Evolutionary conservation across 2,329 filamentous ascomycete species (phyloP).

Genomic region (Samsoniella hepiali): DNA sequence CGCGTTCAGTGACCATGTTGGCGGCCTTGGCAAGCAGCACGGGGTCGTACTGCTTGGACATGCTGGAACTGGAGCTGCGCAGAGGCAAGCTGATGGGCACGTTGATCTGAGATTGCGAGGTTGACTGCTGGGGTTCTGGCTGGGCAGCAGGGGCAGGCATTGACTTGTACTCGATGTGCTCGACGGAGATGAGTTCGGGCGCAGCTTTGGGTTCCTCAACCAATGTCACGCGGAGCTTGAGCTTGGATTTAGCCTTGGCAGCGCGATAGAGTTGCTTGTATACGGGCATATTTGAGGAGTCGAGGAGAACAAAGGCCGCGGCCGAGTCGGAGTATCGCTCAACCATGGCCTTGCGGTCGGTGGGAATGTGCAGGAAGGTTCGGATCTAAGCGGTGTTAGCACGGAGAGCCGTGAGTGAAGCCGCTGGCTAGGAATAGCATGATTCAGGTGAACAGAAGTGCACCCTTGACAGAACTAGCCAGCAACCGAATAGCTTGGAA

Average conservation of each 20-base stretch:
- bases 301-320: slow-evolving; percentile 73
- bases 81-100: slow-evolving; percentile 27
- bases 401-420: not conserved
- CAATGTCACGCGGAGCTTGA: slow-evolving; percentile 74
- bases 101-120: slow-evolving; percentile 22
- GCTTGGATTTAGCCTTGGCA: slow-evolving; percentile 96
- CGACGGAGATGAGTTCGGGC: slow-evolving; percentile 46
- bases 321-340: slow-evolving; percentile 97
- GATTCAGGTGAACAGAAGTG: not conserved
- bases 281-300: slow-evolving; percentile 71
- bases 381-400: slow-evolving; percentile 31
- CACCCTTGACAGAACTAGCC: not conserved
- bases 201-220: slow-evolving; percentile 32
- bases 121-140: slow-evolving; percentile 23
- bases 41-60: slow-evolving; percentile 29
- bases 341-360: slow-evolving; percentile 52
- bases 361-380: slow-evolving; percentile 34
- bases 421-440: not conserved
- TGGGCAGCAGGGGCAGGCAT: slow-evolving; percentile 28
- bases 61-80: slow-evolving; percentile 23
- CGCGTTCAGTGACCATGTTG: slow-evolving; percentile 25
- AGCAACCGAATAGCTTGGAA: not conserved
- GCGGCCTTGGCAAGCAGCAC: slow-evolving; percentile 28
- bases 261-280: slow-evolving; percentile 97
- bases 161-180: slow-evolving; percentile 55